These are phyloP conservation scores for Tylopilus sp. DNA, from an alignment of 768 basidiomycete genomes.

Conservation along the genomic window DNA sequence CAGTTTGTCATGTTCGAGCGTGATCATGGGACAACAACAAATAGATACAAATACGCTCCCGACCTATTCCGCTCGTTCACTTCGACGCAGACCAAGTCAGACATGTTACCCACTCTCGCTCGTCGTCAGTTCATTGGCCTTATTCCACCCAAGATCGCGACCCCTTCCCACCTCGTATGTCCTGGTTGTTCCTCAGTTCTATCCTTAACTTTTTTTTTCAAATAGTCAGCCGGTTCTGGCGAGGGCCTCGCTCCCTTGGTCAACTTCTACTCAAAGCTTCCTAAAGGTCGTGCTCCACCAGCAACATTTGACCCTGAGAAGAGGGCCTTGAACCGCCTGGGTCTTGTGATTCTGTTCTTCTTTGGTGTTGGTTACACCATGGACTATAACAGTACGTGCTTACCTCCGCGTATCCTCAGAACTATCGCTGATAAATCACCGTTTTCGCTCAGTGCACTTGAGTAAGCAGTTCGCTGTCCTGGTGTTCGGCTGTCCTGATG, in stretches of 20 bases:
- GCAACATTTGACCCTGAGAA: constrained; percentile 70
- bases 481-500: constrained; percentile 21
- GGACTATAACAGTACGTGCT: constrained; percentile 82
- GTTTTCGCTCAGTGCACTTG: constrained; percentile 62
- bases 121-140: constrained; percentile 82
- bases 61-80: constrained; percentile 19
- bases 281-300: constrained; percentile 75
- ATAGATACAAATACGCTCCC: constrained; percentile 18
- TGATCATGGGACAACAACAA: constrained; percentile 21
- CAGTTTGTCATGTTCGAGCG: background rate
- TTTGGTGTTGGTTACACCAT: constrained; percentile 65
- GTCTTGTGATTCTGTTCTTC: constrained; percentile 64
- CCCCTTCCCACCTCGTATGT: constrained; percentile 78
- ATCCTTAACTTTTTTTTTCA: constrained; percentile 13
- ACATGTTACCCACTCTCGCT: constrained; percentile 80
- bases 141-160: constrained; percentile 94
- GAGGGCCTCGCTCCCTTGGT: constrained; percentile 81
- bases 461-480: constrained; percentile 47
- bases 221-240: constrained; percentile 77
- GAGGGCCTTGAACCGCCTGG: constrained; percentile 60
- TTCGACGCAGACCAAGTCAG: constrained; percentile 15
- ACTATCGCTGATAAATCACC: constrained; percentile 9
- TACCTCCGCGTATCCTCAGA: background rate
- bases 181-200: background rate
- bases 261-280: constrained; percentile 94